Evolutionary conservation across 495 filamentous ascomycete genomes (phyloP).

Genomic region (Penicillium cosmopolitanum): DNA sequence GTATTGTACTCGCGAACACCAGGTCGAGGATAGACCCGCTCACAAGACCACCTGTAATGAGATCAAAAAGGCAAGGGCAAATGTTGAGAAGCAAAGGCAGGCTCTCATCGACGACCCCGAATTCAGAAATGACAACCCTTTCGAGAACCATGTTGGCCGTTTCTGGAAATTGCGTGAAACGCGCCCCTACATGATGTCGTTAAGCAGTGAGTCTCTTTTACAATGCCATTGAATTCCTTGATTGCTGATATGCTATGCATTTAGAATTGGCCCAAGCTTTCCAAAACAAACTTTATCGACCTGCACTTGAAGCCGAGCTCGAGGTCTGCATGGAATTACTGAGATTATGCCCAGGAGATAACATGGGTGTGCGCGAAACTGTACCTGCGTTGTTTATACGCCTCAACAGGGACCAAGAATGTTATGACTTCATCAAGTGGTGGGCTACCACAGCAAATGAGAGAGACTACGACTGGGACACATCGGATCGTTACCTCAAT

Average conservation of each 20-base stretch:
- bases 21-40: conserved; percentile 35
- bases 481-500: conserved; percentile 23
- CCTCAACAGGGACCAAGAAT: conserved; percentile 54
- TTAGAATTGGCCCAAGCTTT: conserved; percentile 34
- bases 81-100: conserved; percentile 37
- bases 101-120: conserved; percentile 33
- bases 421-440: conserved; percentile 60
- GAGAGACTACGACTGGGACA: neutral
- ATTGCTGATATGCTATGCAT: conserved; percentile 6
- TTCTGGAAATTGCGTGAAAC: conserved; percentile 46
- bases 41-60: conserved; percentile 49
- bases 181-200: conserved; percentile 47
- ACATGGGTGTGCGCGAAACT: conserved; percentile 44
- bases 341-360: conserved; percentile 45
- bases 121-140: conserved; percentile 35
- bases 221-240: too few relatives aligned
- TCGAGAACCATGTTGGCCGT: conserved; percentile 36
- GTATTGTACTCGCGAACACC: conserved; percentile 54
- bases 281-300: conserved; percentile 32
- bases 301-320: conserved; percentile 37
- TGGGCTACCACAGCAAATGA: conserved; percentile 31
- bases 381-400: conserved; percentile 50
- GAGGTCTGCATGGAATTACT: conserved; percentile 43
- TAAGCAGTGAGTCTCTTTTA: too few relatives aligned
- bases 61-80: conserved; percentile 29